Base-by-base conservation (phyloP, 495 filamentous ascomycete genomes). In the Sphaerosporella brunnea region DNA sequence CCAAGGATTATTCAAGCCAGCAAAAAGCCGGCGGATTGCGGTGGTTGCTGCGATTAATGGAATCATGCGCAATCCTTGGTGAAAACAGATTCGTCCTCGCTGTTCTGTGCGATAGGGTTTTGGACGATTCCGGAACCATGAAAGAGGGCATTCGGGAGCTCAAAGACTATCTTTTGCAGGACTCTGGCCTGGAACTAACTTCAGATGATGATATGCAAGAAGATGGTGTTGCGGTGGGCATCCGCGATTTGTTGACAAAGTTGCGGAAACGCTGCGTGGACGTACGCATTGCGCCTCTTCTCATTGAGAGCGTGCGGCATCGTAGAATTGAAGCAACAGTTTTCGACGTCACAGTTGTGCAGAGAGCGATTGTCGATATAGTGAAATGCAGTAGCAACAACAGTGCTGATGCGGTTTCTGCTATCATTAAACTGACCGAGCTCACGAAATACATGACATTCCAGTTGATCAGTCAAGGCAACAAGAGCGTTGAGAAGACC, bases 1-100 rank as follows among this genome's bases (percentile, higher is more conserved):
- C 51, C 7, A 46, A 51, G 35, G 36, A 48, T 21, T 19, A 21
- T 20, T 24, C 23, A 10, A 30, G 8, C 2, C 26, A 52, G 20
- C 23, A 52, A 23, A 61, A 61, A 32, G 13, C 35, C 8, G 39
- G 34, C 0, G 49, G 36, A 19, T 50, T 53, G 9, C 26, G 30
- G 7, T 61, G 58, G 58, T 41, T 61, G 13, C 46, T 36, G 8
- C 50, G 58, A 15, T 55, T 61, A 23, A 26, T 61, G 19, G 58
- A 52, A 30, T 55, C 49, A 20, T 55, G 49, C 23, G 57, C 39
- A 7, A 43, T 57, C 23, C 28, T 54, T 2, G 58, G 58, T 11
- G 58, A 61, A 45, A 61, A 61, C 25, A 24, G 35, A 34, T 26
- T 54, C 36, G 49, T 52, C 36, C 47, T 61, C 35, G 53, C 46